Evolutionary conservation across 495 filamentous ascomycete species (phyloP), one percentile per base, ranked within the genome.

Genomic region (Lepraria neglecta): DNA sequence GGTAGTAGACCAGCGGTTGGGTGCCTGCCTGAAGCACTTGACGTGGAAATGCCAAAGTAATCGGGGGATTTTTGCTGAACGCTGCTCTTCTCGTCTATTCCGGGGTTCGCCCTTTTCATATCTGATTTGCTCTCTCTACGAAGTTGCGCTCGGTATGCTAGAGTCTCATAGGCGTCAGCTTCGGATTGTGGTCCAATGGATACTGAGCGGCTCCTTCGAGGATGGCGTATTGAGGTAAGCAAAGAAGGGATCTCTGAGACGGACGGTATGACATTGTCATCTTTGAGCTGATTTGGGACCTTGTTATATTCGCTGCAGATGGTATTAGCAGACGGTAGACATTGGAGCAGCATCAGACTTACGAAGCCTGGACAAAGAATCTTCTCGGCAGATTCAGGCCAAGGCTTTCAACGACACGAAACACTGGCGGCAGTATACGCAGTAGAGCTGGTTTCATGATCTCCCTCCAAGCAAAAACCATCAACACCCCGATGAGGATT

Each of bases 101-200:
- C 50, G 27, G 55, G 46, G 21, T 48, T 45, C 28, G 30, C 43
- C n/a, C 10, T 31, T 40, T 31, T 31, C 24, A 56, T 53, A 6
- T 59, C 62, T 7, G 76, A 75, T 40, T 85, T 75, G 66, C 88
- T 96, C 70, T 96, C 89, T 45, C 89, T 78, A 65, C 91, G 78
- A 64, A 82, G 82, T 66, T 90, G 84, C 70, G 95, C 89, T 3
- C 92, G 83, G 67, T 92, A 96, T n/a, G 94, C 94, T 24, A 97
- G 75, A 19, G 90, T 91, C 75, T 98, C 94, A 69, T 96, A 96
- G 7, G 92, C 94, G 72, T 98, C 94, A 3, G 94, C 94, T 60
- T 88, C 90, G 30, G 91, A 96, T 73, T 97, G 94, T 6, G 94
- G 94, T 0, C 94, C 94, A 38, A 98, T 80, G 27, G 91, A 96